These are phyloP conservation scores for Gleditsia sinensis DNA, from an alignment of 306 rosid species.

Conservation along the genomic window DNA sequence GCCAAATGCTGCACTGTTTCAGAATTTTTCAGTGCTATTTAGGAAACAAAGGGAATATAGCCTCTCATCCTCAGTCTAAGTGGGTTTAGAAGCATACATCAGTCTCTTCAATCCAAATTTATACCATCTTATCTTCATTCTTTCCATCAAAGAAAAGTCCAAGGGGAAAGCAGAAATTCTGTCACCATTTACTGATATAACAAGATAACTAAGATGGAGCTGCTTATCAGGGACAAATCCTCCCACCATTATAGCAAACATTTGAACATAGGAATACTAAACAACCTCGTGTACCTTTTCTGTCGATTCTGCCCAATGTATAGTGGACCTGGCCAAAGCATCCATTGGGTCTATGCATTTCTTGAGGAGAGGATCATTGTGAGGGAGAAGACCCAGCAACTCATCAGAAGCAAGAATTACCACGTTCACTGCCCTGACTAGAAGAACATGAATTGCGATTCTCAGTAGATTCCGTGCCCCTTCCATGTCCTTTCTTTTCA, in stretches of 20 bases:
- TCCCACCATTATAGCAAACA: background rate
- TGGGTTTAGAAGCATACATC: no score
- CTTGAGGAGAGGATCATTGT: constrained; percentile 53
- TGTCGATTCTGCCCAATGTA: constrained; percentile 52
- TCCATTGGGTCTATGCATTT: constrained; percentile 59
- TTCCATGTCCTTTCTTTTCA: constrained; percentile 48
- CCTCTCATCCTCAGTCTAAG: no score
- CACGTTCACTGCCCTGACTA: constrained; percentile 47
- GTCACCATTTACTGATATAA: background rate
- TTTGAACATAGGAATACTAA: constrained; percentile 22
- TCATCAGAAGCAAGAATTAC: constrained; percentile 58
- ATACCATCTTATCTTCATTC: no score
- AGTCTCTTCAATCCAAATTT: no score
- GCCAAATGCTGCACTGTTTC: constrained; percentile 11
- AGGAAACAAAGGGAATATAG: background rate
- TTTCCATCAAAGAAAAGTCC: no score
- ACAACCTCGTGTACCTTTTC: constrained; percentile 12
- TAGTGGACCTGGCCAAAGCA: constrained; percentile 54
- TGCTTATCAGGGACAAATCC: constrained; percentile 1
- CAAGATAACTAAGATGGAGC: background rate
- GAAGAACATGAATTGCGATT: constrained; percentile 52
- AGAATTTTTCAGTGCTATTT: background rate
- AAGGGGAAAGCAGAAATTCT: no score
- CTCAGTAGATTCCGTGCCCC: constrained; percentile 57
- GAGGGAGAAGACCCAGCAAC: constrained; percentile 51